Conservation (phyloP, 2,329 filamentous ascomycete species). For the Paecilomyces sp. region DNA sequence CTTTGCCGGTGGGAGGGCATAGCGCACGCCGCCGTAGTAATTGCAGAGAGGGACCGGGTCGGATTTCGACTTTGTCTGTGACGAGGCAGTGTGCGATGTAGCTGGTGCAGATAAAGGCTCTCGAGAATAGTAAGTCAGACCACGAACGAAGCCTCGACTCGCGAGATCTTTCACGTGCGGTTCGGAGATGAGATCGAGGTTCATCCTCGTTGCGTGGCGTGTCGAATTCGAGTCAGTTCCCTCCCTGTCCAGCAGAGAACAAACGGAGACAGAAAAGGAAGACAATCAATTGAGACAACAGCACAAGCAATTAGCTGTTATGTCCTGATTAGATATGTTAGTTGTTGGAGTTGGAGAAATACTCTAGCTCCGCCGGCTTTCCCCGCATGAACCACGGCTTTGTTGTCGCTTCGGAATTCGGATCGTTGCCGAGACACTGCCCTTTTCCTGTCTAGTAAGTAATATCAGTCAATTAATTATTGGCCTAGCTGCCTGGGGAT, state of each 20-base stretch:
- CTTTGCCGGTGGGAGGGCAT: conserved; percentile 45
- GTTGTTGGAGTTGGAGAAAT: too few relatives aligned
- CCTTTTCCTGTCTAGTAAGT: not conserved
- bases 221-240: not conserved
- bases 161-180: conserved; percentile 19
- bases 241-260: not conserved
- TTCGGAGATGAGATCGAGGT: conserved; percentile 18
- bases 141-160: conserved; percentile 43
- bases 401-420: not conserved
- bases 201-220: not conserved
- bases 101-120: not conserved
- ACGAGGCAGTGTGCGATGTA: not conserved
- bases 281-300: not conserved
- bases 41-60: conserved; percentile 32
- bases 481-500: too few relatives aligned
- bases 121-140: conserved; percentile 32
- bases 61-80: conserved; percentile 15
- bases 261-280: not conserved
- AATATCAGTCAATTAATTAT: not conserved
- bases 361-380: too few relatives aligned
- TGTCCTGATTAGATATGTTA: too few relatives aligned
- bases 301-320: too few relatives aligned
- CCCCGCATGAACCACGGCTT: too few relatives aligned
- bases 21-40: conserved; percentile 51
- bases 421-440: not conserved